Conservation (phyloP, 176 grass and related monocot genomes). For the Poa pratensis region DNA sequence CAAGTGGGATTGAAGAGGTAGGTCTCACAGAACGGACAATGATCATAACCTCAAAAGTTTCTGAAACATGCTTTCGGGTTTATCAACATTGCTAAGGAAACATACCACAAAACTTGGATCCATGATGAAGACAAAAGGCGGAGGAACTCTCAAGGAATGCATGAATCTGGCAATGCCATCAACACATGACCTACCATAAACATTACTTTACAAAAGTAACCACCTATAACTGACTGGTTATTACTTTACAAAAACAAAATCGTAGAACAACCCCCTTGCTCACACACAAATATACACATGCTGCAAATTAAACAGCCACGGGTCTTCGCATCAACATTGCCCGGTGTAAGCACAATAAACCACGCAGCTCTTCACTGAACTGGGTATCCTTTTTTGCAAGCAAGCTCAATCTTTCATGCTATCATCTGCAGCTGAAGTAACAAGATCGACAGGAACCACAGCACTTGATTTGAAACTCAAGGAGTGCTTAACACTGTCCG, state of each 20-base stretch:
- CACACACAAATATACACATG: neutral
- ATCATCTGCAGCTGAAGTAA: constrained; percentile 33
- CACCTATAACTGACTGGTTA: constrained; percentile 49
- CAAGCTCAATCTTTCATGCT: constrained; percentile 34
- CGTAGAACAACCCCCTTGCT: constrained; percentile 8
- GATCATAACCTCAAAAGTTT: neutral
- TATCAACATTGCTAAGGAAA: neutral
- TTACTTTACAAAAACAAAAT: constrained; percentile 55
- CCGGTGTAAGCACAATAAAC: constrained; percentile 36
- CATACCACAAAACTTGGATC: neutral
- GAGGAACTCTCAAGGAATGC: neutral
- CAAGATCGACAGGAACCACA: constrained; percentile 28
- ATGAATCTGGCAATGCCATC: constrained; percentile 29
- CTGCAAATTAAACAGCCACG: constrained; percentile 43
- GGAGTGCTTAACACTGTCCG: constrained; percentile 41
- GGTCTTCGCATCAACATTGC: constrained; percentile 35
- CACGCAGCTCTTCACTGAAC: constrained; percentile 28
- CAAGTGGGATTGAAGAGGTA: no score
- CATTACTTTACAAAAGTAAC: constrained; percentile 27
- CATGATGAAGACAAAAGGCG: constrained; percentile 1
- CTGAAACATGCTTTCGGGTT: neutral
- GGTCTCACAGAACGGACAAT: neutral
- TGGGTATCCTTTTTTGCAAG: neutral
- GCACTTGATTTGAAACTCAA: constrained; percentile 43
- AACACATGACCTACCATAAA: constrained; percentile 1